phyloP scores from a whole-genome alignment of 495 filamentous ascomycete genomes.

The Melanomma pulvis-pyrius region DNA sequence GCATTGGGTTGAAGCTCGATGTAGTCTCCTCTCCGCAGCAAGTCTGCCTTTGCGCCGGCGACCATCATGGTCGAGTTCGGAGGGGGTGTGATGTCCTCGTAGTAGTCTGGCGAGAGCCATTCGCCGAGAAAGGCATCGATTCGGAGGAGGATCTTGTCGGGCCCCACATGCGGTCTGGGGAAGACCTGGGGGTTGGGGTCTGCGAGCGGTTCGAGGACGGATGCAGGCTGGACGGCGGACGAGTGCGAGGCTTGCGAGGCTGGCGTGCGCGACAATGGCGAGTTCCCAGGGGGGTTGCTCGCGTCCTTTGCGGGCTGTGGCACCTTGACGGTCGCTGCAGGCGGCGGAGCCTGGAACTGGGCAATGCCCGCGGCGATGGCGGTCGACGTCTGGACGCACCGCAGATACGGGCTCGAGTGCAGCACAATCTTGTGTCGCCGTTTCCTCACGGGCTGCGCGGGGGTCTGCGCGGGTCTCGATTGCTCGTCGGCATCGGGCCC shows the following conservation, averaged over 20 bases:
- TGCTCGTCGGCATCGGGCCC: conserved; percentile 25
- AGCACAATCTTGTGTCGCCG: conserved; percentile 77
- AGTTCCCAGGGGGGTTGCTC: conserved; percentile 9
- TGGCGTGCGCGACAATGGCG: conserved; percentile 20
- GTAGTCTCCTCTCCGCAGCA: conserved; percentile 71
- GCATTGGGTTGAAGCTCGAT: conserved; percentile 48
- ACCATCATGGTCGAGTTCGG: conserved; percentile 85
- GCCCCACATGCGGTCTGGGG: conserved; percentile 14
- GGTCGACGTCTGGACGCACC: conserved; percentile 91
- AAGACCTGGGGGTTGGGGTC: conserved; percentile 19
- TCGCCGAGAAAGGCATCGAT: conserved; percentile 93
- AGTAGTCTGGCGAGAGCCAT: conserved; percentile 93
- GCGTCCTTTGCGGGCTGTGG: conserved; percentile 7
- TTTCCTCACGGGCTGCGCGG: conserved; percentile 6
- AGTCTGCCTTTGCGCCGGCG: conserved; percentile 79
- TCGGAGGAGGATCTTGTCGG: conserved; percentile 63
- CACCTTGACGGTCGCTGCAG: conserved; percentile 16
- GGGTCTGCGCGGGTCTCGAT: background rate
- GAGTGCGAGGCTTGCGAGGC: conserved; percentile 21
- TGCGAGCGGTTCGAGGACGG: conserved; percentile 23
- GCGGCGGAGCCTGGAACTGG: conserved; percentile 53
- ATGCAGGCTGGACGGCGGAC: conserved; percentile 26
- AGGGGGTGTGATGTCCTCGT: conserved; percentile 85
- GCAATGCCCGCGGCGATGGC: conserved; percentile 87
- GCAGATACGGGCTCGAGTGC: conserved; percentile 88